These are phyloP conservation scores for Sungouiozyma ichnusensis DNA, from an alignment of 805 yeast species.

Conservation along the genomic window DNA sequence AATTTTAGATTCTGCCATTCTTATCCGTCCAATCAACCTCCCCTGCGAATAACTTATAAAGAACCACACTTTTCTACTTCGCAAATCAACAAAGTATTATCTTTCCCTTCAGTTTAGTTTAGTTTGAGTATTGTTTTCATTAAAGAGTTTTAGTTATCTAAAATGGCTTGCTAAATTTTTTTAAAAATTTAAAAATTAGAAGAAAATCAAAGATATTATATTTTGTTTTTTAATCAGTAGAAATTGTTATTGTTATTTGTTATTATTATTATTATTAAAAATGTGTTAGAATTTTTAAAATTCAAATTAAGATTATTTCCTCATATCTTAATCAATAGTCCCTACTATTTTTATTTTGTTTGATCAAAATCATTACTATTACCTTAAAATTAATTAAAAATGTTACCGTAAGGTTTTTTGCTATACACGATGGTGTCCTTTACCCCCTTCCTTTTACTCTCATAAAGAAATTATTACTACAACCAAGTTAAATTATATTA, in stretches of 20 bases:
- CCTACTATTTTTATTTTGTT: conserved; percentile 2
- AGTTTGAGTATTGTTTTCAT: conserved; percentile 4
- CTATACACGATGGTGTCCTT: conserved; percentile 1
- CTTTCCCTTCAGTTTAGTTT: conserved; percentile 1
- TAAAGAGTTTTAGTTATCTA: conserved; percentile 4
- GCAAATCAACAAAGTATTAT: conserved; percentile 13
- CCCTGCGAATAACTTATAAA: conserved; percentile 2
- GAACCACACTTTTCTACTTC: conserved; percentile 7
- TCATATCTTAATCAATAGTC: not conserved
- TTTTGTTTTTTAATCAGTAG: conserved; percentile 1
- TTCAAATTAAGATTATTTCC: not conserved
- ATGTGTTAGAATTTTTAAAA: conserved; percentile 2
- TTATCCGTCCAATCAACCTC: not conserved
- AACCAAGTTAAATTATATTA: conserved; percentile 3
- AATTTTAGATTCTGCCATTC: not conserved
- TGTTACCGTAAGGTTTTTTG: conserved; percentile 7
- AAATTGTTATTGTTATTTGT: conserved; percentile 1
- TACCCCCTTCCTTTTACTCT: not conserved
- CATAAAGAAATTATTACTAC: conserved; percentile 1
- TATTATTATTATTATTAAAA: conserved; percentile 1
- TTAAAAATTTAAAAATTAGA: conserved; percentile 8
- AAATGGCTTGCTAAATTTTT: conserved; percentile 20
- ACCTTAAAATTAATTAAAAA: not conserved
- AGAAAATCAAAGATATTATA: conserved; percentile 2
- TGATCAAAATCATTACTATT: not conserved